Evolutionary conservation across 164 flowering plant species (phyloP).

Genomic region (Euptelea pleiosperma): DNA sequence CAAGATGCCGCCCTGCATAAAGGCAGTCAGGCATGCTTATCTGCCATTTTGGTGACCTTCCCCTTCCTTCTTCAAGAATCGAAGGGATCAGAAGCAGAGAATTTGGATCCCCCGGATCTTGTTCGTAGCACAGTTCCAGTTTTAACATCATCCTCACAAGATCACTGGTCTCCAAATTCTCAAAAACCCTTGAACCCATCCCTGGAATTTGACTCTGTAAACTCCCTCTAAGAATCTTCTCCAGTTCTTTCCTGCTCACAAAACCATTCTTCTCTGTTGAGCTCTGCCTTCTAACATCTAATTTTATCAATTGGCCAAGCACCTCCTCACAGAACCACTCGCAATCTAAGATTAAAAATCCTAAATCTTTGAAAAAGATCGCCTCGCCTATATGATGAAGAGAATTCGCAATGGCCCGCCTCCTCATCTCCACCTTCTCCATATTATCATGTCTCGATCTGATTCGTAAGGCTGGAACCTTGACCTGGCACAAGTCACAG

Average conservation of each 20-base stretch:
- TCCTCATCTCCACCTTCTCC: conserved; percentile 69
- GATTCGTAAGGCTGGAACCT: conserved; percentile 61
- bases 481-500: conserved; percentile 69
- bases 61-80: conserved; percentile 76
- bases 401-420: conserved; percentile 60
- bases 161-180: conserved; percentile 67
- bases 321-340: conserved; percentile 90
- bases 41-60: conserved; percentile 69
- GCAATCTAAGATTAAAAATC: conserved; percentile 69
- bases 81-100: conserved; percentile 71
- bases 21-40: conserved; percentile 42
- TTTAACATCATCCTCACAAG: conserved; percentile 87
- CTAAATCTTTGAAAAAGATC: conserved; percentile 70
- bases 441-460: conserved; percentile 60
- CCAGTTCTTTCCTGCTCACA: conserved; percentile 66
- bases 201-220: conserved; percentile 73
- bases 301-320: conserved; percentile 51
- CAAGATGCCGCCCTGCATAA: conserved; percentile 77
- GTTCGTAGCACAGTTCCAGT: conserved; percentile 78
- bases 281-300: conserved; percentile 49
- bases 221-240: conserved; percentile 66
- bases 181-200: conserved; percentile 63
- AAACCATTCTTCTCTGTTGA: conserved; percentile 58
- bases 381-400: conserved; percentile 85
- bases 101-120: conserved; percentile 66